Evolutionary conservation across 2,329 filamentous ascomycete genomes (phyloP).

Genomic region (Fusarium pseudograminearum): DNA sequence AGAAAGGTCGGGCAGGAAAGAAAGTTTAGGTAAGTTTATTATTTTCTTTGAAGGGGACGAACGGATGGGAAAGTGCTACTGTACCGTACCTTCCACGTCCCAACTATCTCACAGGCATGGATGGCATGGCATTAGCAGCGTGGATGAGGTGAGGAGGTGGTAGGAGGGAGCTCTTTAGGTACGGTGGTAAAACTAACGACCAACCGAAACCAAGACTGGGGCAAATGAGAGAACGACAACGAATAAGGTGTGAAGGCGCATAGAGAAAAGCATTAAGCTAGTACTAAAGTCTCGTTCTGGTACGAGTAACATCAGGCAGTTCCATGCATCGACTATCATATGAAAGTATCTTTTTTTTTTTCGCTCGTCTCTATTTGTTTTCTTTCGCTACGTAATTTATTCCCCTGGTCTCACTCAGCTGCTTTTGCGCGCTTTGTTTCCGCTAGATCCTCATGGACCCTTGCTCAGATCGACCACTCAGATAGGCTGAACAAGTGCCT

Average conservation of each 20-base stretch:
- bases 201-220: slow-evolving; percentile 37
- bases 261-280: slow-evolving; percentile 31
- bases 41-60: slow-evolving; percentile 10
- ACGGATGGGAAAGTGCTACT: slow-evolving; percentile 29
- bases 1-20: slow-evolving; percentile 30
- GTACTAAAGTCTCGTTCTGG: slow-evolving; percentile 33
- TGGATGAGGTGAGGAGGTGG: neutral
- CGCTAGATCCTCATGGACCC: slow-evolving; percentile 31
- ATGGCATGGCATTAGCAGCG: slow-evolving; percentile 2
- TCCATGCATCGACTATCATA: slow-evolving; percentile 11
- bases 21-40: slow-evolving; percentile 36
- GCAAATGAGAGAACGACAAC: slow-evolving; percentile 32
- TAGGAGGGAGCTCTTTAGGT: slow-evolving; percentile 21
- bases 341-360: slow-evolving; percentile 29
- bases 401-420: slow-evolving; percentile 11
- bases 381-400: slow-evolving; percentile 13
- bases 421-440: slow-evolving; percentile 30
- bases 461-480: slow-evolving; percentile 36
- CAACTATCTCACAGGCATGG: slow-evolving; percentile 15
- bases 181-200: slow-evolving; percentile 39
- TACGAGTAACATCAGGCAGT: slow-evolving; percentile 35
- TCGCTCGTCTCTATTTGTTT: slow-evolving; percentile 3
- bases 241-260: slow-evolving; percentile 38
- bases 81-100: slow-evolving; percentile 13
- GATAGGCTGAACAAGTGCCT: slow-evolving; percentile 5